Base-by-base conservation (phyloP, 495 filamentous ascomycete genomes). In the Penicillium paradoxum region DNA sequence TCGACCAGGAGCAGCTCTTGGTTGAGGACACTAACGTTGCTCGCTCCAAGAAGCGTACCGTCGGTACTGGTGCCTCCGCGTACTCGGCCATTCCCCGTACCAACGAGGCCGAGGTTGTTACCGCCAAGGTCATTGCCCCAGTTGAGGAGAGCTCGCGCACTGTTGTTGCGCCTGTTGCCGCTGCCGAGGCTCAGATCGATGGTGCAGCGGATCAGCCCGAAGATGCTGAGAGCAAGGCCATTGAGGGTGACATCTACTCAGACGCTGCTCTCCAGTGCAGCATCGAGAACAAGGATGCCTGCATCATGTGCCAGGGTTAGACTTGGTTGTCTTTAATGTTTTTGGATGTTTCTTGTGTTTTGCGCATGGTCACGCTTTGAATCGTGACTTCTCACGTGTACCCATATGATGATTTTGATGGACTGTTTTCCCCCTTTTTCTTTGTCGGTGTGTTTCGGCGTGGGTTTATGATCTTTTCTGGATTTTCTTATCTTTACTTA, bases 1-100 rank as follows among this genome's bases (percentile, higher is more conserved):
- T 98, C 62, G 93, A 98, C 74, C 93, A 98, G 76, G 90, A 96
- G 72, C 84, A 88, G 41, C 88, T 98, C 55, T 87, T 88, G 74
- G 89, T 96, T 15, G 81, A 80, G 41, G 95, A 98, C 69, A 90
- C 87, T 50, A 88, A 86, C 55, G 79, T 95, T 29, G 85, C 88
- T 49, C 83, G 82, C 48, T 65, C 76, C 46, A 90, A 88, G 80
- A 91, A 89, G 78, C 78, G 88, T 56, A 63, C 67, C n/a, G 76
- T 76, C 34, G 71, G 72, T 9, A 63, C 65, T 24, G 71, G 69
- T 17, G 67, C 75, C 42, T 77, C 73, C 45, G 61, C 74, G 6
- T 80, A 82, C 54, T 74, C 78, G 3, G 73, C 83, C 1, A 79
- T 84, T n/a, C 82, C 85, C 36, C 74, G 81, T 45, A 72, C 83